Evolutionary conservation across 441 rosid genomes (phyloP).

Genomic region (Populus tomentosa): DNA sequence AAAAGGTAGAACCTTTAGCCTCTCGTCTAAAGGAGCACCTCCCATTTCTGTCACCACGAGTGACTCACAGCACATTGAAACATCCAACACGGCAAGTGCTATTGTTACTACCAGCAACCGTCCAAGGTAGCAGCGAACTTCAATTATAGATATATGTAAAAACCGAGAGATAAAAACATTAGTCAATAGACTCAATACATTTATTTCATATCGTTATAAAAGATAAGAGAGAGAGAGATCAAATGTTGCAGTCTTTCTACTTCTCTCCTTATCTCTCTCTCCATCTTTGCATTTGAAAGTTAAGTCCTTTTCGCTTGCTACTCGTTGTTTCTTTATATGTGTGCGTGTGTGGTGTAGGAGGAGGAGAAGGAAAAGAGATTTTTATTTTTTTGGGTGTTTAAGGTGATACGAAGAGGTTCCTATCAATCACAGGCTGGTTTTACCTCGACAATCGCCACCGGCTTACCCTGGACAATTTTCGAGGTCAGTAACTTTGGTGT

Average conservation of each 20-base stretch:
- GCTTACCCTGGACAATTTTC: slow-evolving; percentile 15
- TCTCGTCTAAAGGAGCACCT: neutral
- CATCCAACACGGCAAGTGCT: slow-evolving; percentile 24
- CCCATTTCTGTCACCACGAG: neutral
- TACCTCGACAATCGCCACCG: slow-evolving; percentile 27
- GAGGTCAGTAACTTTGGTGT: slow-evolving; percentile 28
- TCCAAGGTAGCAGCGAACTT: neutral
- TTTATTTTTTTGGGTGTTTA: neutral
- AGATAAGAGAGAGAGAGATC: neutral
- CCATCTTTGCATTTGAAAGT: neutral
- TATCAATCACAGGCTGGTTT: slow-evolving; percentile 23
- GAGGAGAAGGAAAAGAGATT: neutral
- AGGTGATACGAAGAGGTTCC: neutral
- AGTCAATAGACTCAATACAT: neutral
- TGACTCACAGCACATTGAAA: neutral
- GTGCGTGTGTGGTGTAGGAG: neutral
- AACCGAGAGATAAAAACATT: neutral
- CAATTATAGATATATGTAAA: neutral
- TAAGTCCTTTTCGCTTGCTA: neutral
- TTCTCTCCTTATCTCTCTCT: neutral
- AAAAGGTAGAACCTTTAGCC: neutral
- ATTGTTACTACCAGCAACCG: neutral
- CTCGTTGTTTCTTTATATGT: neutral
- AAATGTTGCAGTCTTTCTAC: neutral
- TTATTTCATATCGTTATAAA: neutral